Percentiles rank a stretch among this genome's conserved stretches.
phyloP scores from a whole-genome alignment of 2,329 filamentous ascomycete species.

The Apiospora hydei region DNA sequence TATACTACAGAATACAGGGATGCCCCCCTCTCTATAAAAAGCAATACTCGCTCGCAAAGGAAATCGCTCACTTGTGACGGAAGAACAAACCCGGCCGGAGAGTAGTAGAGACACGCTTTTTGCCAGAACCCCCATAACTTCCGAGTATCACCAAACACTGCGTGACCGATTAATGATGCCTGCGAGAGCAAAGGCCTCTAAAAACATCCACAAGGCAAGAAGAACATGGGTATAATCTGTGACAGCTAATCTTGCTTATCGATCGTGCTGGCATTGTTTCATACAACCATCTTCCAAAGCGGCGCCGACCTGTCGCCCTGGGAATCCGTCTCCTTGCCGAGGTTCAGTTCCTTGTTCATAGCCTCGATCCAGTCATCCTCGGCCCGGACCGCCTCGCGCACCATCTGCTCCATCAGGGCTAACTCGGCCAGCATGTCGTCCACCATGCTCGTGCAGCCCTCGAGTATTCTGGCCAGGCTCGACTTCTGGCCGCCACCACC shows the following conservation, averaged over 20 bases:
- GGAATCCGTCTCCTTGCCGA: slow-evolving; percentile 43
- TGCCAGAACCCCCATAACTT: neutral
- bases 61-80: neutral
- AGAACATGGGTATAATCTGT: neutral
- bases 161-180: neutral
- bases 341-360: slow-evolving; percentile 53
- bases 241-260: neutral
- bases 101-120: neutral
- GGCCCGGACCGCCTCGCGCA: slow-evolving; percentile 60
- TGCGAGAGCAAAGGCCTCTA: neutral
- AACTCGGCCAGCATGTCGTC: slow-evolving; percentile 69
- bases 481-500: slow-evolving; percentile 29
- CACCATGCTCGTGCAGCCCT: slow-evolving; percentile 51
- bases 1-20: neutral
- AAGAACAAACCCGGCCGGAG: neutral
- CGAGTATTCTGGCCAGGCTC: slow-evolving; percentile 37
- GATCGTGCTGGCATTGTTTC: neutral
- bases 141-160: neutral
- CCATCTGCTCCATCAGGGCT: slow-evolving; percentile 66
- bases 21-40: neutral
- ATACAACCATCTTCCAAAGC: slow-evolving; percentile 40
- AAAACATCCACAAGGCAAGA: neutral
- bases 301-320: slow-evolving; percentile 35
- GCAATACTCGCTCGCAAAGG: neutral
- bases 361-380: slow-evolving; percentile 67